Conservation (phyloP, 78 protist species). For the Anaeramoeba ignava region DNA sequence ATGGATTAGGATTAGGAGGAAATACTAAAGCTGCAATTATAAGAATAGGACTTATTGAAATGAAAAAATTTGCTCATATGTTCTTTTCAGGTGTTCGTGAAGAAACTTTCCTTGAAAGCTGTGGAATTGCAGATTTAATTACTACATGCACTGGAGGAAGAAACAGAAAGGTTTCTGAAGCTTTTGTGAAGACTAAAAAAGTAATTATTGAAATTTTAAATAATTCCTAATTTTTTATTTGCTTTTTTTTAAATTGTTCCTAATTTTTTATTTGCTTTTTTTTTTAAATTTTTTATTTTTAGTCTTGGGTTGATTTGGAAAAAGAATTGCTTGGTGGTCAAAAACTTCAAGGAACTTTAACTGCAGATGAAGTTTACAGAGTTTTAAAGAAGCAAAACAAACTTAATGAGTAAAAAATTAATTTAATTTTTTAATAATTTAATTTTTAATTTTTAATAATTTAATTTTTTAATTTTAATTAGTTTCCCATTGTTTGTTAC, state of each 20-base stretch:
- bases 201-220: constrained; percentile 21
- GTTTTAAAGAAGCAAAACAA: constrained; percentile 17
- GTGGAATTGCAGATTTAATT: constrained; percentile 48
- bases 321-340: constrained; percentile 44
- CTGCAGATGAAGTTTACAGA: constrained; percentile 37
- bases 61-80: constrained; percentile 19
- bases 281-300: too few species aligned
- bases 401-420: too few species aligned
- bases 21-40: constrained; percentile 61
- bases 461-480: too few species aligned
- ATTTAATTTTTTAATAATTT: too few species aligned
- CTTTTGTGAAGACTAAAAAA: constrained; percentile 19
- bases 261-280: too few species aligned
- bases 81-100: too few species aligned
- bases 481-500: too few species aligned
- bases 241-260: too few species aligned
- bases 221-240: too few species aligned
- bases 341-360: constrained; percentile 51
- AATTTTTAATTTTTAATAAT: too few species aligned
- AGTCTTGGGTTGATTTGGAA: constrained; percentile 42
- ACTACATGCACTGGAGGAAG: constrained; percentile 52
- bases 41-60: constrained; percentile 51
- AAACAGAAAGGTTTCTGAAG: constrained; percentile 37
- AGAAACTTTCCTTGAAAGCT: constrained; percentile 39
- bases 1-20: constrained; percentile 44